Base-by-base conservation (phyloP, 352 stramenopile genomes). In the Globisporangium paroecandrum region DNA sequence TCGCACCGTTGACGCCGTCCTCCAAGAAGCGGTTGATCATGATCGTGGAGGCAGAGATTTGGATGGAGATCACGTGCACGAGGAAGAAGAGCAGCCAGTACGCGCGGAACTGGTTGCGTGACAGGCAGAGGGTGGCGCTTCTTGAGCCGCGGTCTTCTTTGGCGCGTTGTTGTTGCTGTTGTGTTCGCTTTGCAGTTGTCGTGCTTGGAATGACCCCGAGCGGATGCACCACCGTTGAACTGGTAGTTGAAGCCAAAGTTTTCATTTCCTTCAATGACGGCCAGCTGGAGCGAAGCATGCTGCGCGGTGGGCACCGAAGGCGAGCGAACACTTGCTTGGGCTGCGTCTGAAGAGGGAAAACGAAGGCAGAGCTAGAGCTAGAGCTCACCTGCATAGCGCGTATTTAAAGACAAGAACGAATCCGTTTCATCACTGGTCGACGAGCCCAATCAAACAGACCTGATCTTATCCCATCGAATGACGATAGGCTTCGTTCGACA, bases 51-150 rank as follows among this genome's bases (percentile, higher is more conserved):
- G 20, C 29, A 32, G 6, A 61, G 0, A 61, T 20, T 47, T 29
- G 25, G 18, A 61, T 47, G 10, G 56, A 62, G 29, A 32, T 8
- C 18, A 10, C 5, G 34, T 62, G 56, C 0, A 7, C 6, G 10
- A 46, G 1, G 12, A 62, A 2, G 32, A 62, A 49, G 9, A 62
- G 56, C n/a, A 62, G n/a, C 32, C 56, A 62, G 32, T 10, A 62
- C 13, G 56, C 32, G 56, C 29, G 20, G 7, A 32, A 62, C 29
- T 62, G 32, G 4, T 8, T 7, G 5, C n/a, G 32, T 13, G 32
- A 62, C 8, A 62, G n/a, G 4, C 0, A 6, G 32, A 62, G 56
- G 1, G 56, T 62, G 43, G 41, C 4, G 15, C 4, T 51, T 1
- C 18, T 51, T 18, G 18, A 51, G 18, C 15, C 18, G 41, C n/a